Base-by-base conservation (phyloP, 2,329 filamentous ascomycete species). In the Xylariaceae sp. region DNA sequence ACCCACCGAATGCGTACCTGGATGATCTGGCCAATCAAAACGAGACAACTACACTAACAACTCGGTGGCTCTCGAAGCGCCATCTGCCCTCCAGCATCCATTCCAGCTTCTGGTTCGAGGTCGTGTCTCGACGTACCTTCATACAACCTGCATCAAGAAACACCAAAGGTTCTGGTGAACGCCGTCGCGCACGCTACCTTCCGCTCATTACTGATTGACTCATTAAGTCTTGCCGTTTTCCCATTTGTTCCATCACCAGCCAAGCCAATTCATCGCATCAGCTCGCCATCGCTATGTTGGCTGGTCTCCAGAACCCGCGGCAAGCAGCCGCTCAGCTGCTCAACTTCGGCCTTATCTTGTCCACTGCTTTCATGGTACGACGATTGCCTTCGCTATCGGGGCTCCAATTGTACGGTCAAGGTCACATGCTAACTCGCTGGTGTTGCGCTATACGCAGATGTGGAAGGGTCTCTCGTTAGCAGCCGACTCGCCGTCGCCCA, bases 281-380 rank as follows among this genome's bases (percentile, higher is more conserved):
- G 23, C 5, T 30, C 23, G 23, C 23, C 23, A 30, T 30, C 69
- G 77, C 57, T 60, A 92, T 92, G 89, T 70, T 93, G 64, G 84
- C 86, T 50, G 77, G 80, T 65, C 79, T 95, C 64, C 77, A 80
- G 61, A 92, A 90, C 74, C 88, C 90, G 65, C 88, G 92, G 74
- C 90, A 95, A 74, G 82, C 89, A 57, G 86, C 91, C 68, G 82
- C 85, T 53, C 91, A 96, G 80, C 75, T 93, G 66, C 85, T 96
- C 72, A 96, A 95, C 77, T 96, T 97, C 74, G 91, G 87, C 58
- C 85, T 97, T 64, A 90, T 96, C 63, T 84, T 96, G 54, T 92
- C 88, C 8, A 94, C 90, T 1, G 92, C 92, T 1, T 96, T 96
- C 73, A 96, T 96, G 92, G 86, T 85, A 68, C 62, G 78, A 62